Evolutionary conservation across 1,139 yeast genomes (phyloP).

Genomic region (Hansenula sp.): DNA sequence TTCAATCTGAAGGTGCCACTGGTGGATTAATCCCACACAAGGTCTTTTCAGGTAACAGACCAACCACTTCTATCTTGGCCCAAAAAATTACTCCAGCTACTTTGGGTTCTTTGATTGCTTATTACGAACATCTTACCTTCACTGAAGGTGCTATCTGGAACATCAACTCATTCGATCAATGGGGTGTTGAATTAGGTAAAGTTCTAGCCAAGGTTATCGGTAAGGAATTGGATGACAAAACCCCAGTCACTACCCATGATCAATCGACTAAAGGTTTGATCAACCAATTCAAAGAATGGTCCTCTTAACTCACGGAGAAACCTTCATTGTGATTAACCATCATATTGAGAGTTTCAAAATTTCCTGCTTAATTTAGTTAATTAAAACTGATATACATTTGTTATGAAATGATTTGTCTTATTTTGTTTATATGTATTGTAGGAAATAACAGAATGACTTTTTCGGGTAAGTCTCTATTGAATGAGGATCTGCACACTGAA

Average conservation of each 20-base stretch:
- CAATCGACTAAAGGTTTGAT: slow-evolving; percentile 88
- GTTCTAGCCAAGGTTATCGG: slow-evolving; percentile 95
- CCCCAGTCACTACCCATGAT: slow-evolving; percentile 68
- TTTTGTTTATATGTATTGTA: too few species aligned
- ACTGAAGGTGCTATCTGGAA: slow-evolving; percentile 99
- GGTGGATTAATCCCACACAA: slow-evolving; percentile 91
- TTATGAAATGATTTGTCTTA: too few species aligned
- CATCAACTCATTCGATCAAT: slow-evolving; percentile 98
- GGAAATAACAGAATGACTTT: too few species aligned
- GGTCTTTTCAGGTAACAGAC: slow-evolving; percentile 96
- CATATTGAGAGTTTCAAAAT: too few species aligned
- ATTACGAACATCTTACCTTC: slow-evolving; percentile 95
- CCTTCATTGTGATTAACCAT: not conserved
- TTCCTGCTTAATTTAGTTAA: too few species aligned
- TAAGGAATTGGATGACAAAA: slow-evolving; percentile 68
- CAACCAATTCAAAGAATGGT: slow-evolving; percentile 91
- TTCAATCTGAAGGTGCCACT: slow-evolving; percentile 84
- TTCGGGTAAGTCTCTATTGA: too few species aligned
- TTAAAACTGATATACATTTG: not conserved
- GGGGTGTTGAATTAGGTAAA: slow-evolving; percentile 99
- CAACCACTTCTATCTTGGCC: slow-evolving; percentile 94
- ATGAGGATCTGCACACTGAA: too few species aligned
- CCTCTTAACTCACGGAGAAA: slow-evolving; percentile 30
- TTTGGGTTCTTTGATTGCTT: slow-evolving; percentile 92
- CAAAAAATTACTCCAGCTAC: slow-evolving; percentile 96